These are phyloP conservation scores for Trichomonascaceae sp. DNA, from an alignment of 1,139 yeast species.

Conservation along the genomic window DNA sequence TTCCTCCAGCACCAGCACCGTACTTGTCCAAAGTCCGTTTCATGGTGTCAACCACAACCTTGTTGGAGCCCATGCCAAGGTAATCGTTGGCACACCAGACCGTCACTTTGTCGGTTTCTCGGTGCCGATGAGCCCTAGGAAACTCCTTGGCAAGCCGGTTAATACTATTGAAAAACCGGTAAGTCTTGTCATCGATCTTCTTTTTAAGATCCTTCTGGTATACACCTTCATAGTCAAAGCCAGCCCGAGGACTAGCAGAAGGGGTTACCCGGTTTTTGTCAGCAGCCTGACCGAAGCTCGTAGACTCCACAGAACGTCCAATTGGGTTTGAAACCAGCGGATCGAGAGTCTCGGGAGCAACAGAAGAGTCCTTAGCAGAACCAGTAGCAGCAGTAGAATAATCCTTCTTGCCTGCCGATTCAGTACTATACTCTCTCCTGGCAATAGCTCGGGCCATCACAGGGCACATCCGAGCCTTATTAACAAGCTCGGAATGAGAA, in stretches of 20 bases:
- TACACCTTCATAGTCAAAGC: slow-evolving; percentile 62
- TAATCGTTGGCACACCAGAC: slow-evolving; percentile 99
- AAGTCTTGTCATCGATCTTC: slow-evolving; percentile 84
- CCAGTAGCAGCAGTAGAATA: slow-evolving; percentile 6
- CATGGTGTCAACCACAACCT: slow-evolving; percentile 68
- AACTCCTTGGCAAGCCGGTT: slow-evolving; percentile 91
- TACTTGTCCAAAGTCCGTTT: slow-evolving; percentile 74
- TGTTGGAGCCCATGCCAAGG: slow-evolving; percentile 87
- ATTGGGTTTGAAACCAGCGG: slow-evolving; percentile 9
- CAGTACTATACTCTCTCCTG: slow-evolving; percentile 45
- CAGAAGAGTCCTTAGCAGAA: slow-evolving; percentile 4
- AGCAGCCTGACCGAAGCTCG: slow-evolving; percentile 1
- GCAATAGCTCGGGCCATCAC: slow-evolving; percentile 76
- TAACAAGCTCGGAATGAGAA: slow-evolving; percentile 36
- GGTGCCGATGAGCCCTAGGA: slow-evolving; percentile 82
- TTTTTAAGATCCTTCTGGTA: slow-evolving; percentile 57
- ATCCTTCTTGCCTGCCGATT: slow-evolving; percentile 33
- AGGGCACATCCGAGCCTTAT: slow-evolving; percentile 75
- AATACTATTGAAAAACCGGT: slow-evolving; percentile 93
- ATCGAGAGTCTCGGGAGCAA: slow-evolving; percentile 8
- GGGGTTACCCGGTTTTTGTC: slow-evolving; percentile 1
- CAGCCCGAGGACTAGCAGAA: slow-evolving; percentile 9
- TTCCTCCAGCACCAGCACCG: slow-evolving; percentile 99
- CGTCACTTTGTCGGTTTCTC: slow-evolving; percentile 71
- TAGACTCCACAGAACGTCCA: slow-evolving; percentile 7